Base-by-base conservation (phyloP, 441 rosid species). In the Dalechampia spathulata region DNA sequence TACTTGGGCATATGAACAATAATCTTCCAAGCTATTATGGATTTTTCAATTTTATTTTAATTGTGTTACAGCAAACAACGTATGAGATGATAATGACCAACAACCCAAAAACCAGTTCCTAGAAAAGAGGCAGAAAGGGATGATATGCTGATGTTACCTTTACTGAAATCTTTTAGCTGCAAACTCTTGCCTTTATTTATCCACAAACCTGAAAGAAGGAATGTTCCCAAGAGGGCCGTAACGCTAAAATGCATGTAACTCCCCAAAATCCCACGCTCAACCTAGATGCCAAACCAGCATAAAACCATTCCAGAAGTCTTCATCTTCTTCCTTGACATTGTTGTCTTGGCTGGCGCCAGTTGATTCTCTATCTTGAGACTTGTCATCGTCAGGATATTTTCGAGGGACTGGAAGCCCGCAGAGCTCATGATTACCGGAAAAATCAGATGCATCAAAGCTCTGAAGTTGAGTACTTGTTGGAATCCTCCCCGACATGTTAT, bases 391-490 rank as follows among this genome's bases (percentile, higher is more conserved):
- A 4, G 55, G 60, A 27, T 66, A 69, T 27, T 52, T 54, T 1
- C 2, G 32, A 3, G 22, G 7, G 8, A 69, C 27, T 26, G 62
- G 68, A 2, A 20, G 44, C 4, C 77, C 68, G 4, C 67, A 72
- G 0, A 64, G 59, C 19, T 19, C 34, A 3, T 3, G 30, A 55
- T 76, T 72, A 1, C 62, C 55, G 0, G 2, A 46, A 38, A 50
- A 70, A 1, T 20, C 17, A 32, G 56, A 51, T 13, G 53, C 23
- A 1, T 30, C 30, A 0, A 69, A 30, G 21, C 65, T 54, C 11
- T 59, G 67, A 6, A 69, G 54, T 40, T 68, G 63, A 22, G 67
- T 62, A 32, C 69, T 44, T 7, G 37, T 19, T 7, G 77, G 75
- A 49, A 72, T 63, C 36, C 47, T 39, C 30, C 72, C 68, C 0